Evolutionary conservation across 2,329 filamentous ascomycete genomes (phyloP), one percentile per base, ranked within the genome.

Genomic region (Colletotrichum shisoi): DNA sequence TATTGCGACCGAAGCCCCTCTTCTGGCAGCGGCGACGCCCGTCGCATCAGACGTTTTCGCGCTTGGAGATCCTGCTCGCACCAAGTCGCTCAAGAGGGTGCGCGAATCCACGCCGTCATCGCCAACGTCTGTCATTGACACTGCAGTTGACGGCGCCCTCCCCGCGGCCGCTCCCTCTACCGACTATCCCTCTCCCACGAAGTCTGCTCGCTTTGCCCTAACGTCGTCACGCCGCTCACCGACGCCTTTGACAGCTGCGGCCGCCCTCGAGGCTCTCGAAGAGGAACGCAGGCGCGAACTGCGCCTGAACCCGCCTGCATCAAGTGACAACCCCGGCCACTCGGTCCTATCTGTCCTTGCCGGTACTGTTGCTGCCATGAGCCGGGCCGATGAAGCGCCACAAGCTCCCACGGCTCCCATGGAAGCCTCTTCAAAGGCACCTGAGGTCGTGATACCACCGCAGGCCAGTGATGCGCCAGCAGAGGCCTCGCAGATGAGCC

Each of bases 321-420:
- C 79, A 57, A 86, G 80, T 73, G 83, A 86, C 46, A 85, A 86
- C 61, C 82, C 84, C 21, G 79, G 80, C n/a, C 84, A 85, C 60
- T 82, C 79, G 67, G 84, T 81, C 39, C 76, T 88, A 37, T 79
- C 81, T 24, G 84, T 84, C 21, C 78, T 88, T 54, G 81, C 87
- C 78, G 83, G 85, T 42, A 82, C 82, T 51, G 82, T 79, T 63
- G 80, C 81, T 69, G 79, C 79, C 54, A 84, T 88, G 79, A 87
- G 84, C 74, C 84, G 84, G 67, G 78, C 84, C n/a, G 79, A 82
- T 63, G 85, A 87, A 74, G 81, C 80, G 69, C 81, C 83, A n/a
- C 79, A 75, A 70, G 79, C 78, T 57, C 79, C 81, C 1, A 82
- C 80, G 13, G 79, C 80, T 19, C 75, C 78, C 54, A 82, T 82